These are phyloP conservation scores for Lenzites betulinus DNA, from an alignment of 768 basidiomycete species.

Conservation along the genomic window DNA sequence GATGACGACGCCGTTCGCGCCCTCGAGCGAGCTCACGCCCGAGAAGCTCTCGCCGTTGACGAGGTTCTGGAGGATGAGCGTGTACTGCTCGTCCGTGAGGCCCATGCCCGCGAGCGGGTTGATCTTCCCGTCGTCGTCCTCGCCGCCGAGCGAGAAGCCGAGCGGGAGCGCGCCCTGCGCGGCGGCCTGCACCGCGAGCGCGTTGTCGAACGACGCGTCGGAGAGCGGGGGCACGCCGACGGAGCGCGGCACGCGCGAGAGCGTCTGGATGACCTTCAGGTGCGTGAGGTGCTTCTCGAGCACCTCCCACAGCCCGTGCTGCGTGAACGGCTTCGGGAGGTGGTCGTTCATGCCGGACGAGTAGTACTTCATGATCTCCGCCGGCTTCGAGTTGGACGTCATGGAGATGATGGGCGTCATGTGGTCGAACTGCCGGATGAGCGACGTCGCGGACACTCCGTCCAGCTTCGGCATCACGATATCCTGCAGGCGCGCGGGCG, in stretches of 20 bases:
- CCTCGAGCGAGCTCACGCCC: conserved; percentile 37
- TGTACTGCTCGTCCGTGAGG: conserved; percentile 87
- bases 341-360: conserved; percentile 96
- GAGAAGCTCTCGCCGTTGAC: conserved; percentile 64
- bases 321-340: conserved; percentile 96
- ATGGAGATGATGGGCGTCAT: conserved; percentile 98
- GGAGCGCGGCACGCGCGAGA: conserved; percentile 63
- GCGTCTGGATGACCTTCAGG: conserved; percentile 82
- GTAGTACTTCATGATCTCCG: conserved; percentile 90
- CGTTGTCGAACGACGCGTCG: conserved; percentile 55
- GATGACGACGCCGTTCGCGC: conserved; percentile 19
- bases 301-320: conserved; percentile 87
- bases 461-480: conserved; percentile 93
- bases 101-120: conserved; percentile 90
- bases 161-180: conserved; percentile 14
- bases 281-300: conserved; percentile 93
- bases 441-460: conserved; percentile 86
- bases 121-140: conserved; percentile 55
- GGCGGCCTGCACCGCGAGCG: conserved; percentile 44
- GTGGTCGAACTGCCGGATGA: conserved; percentile 93
- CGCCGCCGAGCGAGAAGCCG: conserved; percentile 27
- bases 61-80: conserved; percentile 71
- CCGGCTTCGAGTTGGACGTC: conserved; percentile 93
- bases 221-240: conserved; percentile 66
- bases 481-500: conserved; percentile 52